phyloP scores from a whole-genome alignment of 805 yeast species.

The Monosporozyma servazzii region DNA sequence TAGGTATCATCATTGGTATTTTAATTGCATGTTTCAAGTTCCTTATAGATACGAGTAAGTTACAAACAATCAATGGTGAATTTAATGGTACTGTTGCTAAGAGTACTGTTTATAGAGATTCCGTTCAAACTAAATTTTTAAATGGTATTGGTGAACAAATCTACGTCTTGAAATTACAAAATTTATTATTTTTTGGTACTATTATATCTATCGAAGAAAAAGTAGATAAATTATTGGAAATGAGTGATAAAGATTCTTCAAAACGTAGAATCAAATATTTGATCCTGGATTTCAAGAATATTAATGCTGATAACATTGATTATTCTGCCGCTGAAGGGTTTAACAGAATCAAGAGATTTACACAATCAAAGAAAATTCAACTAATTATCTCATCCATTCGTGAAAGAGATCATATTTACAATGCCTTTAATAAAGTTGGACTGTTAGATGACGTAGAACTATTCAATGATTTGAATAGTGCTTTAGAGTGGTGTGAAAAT shows the following conservation, averaged over 20 bases:
- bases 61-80: conserved; percentile 71
- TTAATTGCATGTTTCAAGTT: conserved; percentile 89
- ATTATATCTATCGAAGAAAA: conserved; percentile 82
- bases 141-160: conserved; percentile 84
- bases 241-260: conserved; percentile 29
- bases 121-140: conserved; percentile 77
- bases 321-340: conserved; percentile 96
- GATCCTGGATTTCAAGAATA: conserved; percentile 77
- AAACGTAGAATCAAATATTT: conserved; percentile 65
- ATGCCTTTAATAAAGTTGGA: conserved; percentile 75
- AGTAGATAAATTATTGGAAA: conserved; percentile 57
- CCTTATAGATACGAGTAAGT: conserved; percentile 82
- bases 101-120: conserved; percentile 87
- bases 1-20: conserved; percentile 85
- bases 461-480: conserved; percentile 73
- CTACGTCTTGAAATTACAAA: conserved; percentile 76
- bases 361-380: conserved; percentile 58
- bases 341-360: conserved; percentile 70
- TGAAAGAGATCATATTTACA: conserved; percentile 55
- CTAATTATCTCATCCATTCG: conserved; percentile 71
- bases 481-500: conserved; percentile 96
- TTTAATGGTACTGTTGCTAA: conserved; percentile 84
- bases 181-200: conserved; percentile 89
- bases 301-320: conserved; percentile 62
- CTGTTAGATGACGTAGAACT: conserved; percentile 53